Base-by-base conservation (phyloP, 2,329 filamentous ascomycete genomes). In the Achaetomium macrosporum region DNA sequence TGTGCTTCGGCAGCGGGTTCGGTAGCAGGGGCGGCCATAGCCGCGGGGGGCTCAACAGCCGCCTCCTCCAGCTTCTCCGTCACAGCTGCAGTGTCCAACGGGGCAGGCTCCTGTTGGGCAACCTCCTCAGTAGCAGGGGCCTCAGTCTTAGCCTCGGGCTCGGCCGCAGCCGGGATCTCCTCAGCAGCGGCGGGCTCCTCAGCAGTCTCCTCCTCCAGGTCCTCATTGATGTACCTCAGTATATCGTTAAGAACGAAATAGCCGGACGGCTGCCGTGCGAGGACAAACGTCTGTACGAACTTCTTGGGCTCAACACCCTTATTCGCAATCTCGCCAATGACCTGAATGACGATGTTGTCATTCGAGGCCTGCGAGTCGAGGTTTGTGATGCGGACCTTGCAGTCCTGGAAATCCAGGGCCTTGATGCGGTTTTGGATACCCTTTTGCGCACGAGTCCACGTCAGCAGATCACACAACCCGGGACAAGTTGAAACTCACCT, bases 211-310 rank as follows among this genome's bases (percentile, higher is more conserved):
- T 84, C 88, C 56, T 96, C 90, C 40, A 79, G 79, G 63, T 92
- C 88, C 57, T 93, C 89, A 59, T 86, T 84, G 61, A 99, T 84
- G 73, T 95, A 97, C 63, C 93, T 83, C 76, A 97, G 90, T 69
- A 99, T 96, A 67, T 99, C 93, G 72, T 99, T 99, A 64, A 99
- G 82, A 33, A 99, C 92, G 64, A 95, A 99, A 77, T 97, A 99
- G 59, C 93, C 93, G 53, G 92, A 95, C 46, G 90, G 90, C 75
- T 99, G 93, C 71, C 92, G 85, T 45, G 93, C 93, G 58, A 99
- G 87, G 58, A 99, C 89, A 64, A 99, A 99, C 48, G 92, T 97
- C 78, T 99, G 93, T 39, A 91, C 87, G 67, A 99, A 99, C 71
- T 96, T 96, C 77, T 88, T 91, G 65, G 92, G 89, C 54, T 93